Evolutionary conservation across 768 basidiomycete species (phyloP), one percentile per base, ranked within the genome.

Genomic region (Sarcodon aspratus): DNA sequence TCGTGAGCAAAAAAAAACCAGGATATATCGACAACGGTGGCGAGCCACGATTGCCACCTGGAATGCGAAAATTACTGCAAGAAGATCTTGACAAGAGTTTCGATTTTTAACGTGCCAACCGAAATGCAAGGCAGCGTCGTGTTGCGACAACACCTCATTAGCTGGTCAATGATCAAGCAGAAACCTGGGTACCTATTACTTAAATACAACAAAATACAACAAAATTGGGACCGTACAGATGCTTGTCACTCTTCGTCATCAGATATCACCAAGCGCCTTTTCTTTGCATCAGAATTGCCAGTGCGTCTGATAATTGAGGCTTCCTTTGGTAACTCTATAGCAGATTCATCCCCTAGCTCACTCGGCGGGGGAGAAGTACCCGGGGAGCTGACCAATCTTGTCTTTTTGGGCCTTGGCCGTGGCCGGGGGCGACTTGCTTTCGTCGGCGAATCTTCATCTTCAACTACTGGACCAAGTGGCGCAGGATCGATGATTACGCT

Each of bases 81-180:
- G 80, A 88, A 54, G 93, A 98, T 61, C 72, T 96, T 51, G 79
- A 96, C 63, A 83, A 86, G 60, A 74, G 78, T 7, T 93, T 96
- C 57, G 90, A 93, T 44, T 82, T 89, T 60, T 86, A 66, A 71
- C 36, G 12, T 4, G 31, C 27, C 13, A 15, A 10, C 36, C 10
- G 36, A 37, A 15, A 15, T n/a, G n/a, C n/a, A 27, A 27, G 21
- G 21, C 21, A 27, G 5, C 5, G 5, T 27, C 5, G 21, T 27
- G 21, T 27, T 27, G 21, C 21, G 21, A 27, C 21, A 27, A 27
- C 6, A 18, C 12, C 18, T 38, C 6, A 13, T 51, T 7, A 33
- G 21, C 31, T 47, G 13, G n/a, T 10, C 5, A 32, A 15, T 21
- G 45, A 46, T 32, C 8, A 17, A 47, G 32, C 9, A n/a, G 12